These are phyloP conservation scores for Arthrobotrys pseudoclavata DNA, from an alignment of 2,329 filamentous ascomycete species.

Conservation along the genomic window DNA sequence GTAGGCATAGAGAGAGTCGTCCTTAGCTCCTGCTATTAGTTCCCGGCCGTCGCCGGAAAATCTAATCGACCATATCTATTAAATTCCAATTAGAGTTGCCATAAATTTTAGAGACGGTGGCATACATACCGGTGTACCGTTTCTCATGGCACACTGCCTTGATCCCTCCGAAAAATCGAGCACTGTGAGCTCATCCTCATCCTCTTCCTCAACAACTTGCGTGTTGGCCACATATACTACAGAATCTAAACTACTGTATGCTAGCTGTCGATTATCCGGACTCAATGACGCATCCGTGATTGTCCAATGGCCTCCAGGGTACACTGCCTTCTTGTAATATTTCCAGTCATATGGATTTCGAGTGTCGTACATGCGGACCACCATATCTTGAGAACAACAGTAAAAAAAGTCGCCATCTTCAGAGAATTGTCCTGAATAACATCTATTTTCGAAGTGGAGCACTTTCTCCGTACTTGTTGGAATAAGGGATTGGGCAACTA, in stretches of 20 bases:
- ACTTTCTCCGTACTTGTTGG: slow-evolving; percentile 76
- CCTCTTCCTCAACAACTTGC: slow-evolving; percentile 72
- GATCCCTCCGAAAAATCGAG: slow-evolving; percentile 63
- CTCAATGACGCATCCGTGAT: slow-evolving; percentile 93
- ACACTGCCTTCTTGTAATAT: slow-evolving; percentile 90
- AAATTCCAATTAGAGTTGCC: slow-evolving; percentile 64
- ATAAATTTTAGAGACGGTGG: slow-evolving; percentile 27
- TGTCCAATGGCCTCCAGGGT: slow-evolving; percentile 92
- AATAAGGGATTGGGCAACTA: slow-evolving; percentile 48
- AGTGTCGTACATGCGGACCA: slow-evolving; percentile 96
- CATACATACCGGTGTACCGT: slow-evolving; percentile 67
- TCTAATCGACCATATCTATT: slow-evolving; percentile 85
- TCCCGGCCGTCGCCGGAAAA: slow-evolving; percentile 93
- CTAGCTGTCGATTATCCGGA: slow-evolving; percentile 90
- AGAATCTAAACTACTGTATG: slow-evolving; percentile 89
- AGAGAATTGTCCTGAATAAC: slow-evolving; percentile 96
- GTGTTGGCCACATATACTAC: slow-evolving; percentile 88
- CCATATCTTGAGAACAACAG: slow-evolving; percentile 90
- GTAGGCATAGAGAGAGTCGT: slow-evolving; percentile 85
- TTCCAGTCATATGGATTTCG: slow-evolving; percentile 95
- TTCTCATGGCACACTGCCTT: slow-evolving; percentile 61
- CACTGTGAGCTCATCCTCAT: slow-evolving; percentile 64
- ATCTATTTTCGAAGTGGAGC: slow-evolving; percentile 85
- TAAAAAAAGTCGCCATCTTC: slow-evolving; percentile 99
- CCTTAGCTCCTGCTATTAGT: slow-evolving; percentile 88